phyloP scores from a whole-genome alignment of 1,139 yeast genomes.

The Yamadazyma trypodendri region DNA sequence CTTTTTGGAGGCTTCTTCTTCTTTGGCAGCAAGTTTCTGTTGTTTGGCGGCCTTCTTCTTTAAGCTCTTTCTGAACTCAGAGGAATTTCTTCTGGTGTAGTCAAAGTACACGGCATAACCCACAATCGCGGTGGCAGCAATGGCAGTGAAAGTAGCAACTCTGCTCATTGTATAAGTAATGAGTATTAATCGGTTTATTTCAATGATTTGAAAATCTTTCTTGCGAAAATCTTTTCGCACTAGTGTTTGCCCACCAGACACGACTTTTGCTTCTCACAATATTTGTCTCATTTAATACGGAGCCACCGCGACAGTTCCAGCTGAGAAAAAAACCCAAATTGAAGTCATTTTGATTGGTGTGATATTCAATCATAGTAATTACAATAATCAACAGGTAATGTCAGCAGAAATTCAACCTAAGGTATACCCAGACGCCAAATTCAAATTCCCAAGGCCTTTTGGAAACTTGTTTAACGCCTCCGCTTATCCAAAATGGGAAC shows the following conservation, averaged over 20 bases:
- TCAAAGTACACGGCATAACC: constrained; percentile 91
- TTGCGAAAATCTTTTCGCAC: constrained; percentile 2
- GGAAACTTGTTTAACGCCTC: constrained; percentile 38
- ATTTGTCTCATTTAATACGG: too few species aligned
- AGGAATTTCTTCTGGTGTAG: constrained; percentile 80
- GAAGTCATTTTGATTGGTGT: constrained; percentile 12
- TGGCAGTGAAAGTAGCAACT: constrained; percentile 48
- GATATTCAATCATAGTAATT: background rate
- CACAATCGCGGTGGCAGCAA: constrained; percentile 54
- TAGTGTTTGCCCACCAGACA: background rate
- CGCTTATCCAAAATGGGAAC: constrained; percentile 47
- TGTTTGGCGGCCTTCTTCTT: constrained; percentile 62
- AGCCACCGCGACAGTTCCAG: background rate
- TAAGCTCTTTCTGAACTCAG: constrained; percentile 76
- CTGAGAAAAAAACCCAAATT: constrained; percentile 5
- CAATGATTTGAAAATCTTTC: background rate
- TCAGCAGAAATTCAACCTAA: constrained; percentile 9
- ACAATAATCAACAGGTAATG: constrained; percentile 6
- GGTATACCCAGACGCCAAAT: constrained; percentile 35
- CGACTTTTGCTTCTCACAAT: background rate
- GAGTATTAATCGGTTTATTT: background rate
- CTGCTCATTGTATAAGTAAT: constrained; percentile 28
- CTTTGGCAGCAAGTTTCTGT: constrained; percentile 54
- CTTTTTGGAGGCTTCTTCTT: constrained; percentile 59
- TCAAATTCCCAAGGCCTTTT: constrained; percentile 45